Percentiles rank a stretch among this genome's conserved stretches.
These are phyloP conservation scores for Serendipita sp. DNA, from an alignment of 1,284 basidiomycete species.

Conservation along the genomic window DNA sequence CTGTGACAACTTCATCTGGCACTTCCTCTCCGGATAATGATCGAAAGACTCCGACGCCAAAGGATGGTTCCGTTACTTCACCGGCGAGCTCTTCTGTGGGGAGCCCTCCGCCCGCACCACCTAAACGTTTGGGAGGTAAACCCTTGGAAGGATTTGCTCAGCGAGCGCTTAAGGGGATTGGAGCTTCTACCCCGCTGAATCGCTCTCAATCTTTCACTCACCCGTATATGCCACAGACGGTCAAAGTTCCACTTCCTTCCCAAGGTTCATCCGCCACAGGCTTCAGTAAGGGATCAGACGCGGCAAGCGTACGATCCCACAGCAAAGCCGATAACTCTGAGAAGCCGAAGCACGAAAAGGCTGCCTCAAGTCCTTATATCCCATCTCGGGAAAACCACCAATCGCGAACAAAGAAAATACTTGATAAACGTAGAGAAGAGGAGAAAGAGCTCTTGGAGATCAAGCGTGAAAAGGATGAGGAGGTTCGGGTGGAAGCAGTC, in stretches of 20 bases:
- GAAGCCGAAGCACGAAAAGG: background rate
- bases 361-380: background rate
- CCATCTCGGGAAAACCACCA: background rate
- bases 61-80: background rate
- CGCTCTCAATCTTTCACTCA: background rate
- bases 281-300: background rate
- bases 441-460: background rate
- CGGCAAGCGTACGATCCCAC: background rate
- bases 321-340: background rate
- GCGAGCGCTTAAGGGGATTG: background rate
- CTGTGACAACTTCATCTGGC: background rate
- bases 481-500: background rate
- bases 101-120: background rate
- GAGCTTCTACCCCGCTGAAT: background rate
- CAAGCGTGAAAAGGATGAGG: background rate
- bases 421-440: background rate
- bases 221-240: background rate
- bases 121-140: background rate
- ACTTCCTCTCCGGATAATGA: background rate
- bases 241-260: background rate
- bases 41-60: slow-evolving; percentile 1
- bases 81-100: background rate
- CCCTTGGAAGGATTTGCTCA: background rate
- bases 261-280: background rate
- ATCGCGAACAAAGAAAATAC: background rate